phyloP scores from a whole-genome alignment of 495 filamentous ascomycete genomes.

The Alectoria sarmentosa region DNA sequence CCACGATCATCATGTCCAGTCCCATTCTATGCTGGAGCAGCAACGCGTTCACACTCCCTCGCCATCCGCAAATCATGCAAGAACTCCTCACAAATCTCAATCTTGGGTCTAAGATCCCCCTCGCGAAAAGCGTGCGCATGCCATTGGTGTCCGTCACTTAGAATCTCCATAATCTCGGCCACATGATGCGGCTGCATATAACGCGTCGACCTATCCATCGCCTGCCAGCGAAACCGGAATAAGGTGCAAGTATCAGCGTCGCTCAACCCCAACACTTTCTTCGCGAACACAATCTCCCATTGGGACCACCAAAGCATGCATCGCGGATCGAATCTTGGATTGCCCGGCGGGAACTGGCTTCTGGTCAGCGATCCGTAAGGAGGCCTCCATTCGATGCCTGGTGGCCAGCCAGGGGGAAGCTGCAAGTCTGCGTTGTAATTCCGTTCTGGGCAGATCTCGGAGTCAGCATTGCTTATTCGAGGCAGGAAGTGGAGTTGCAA shows the following conservation, averaged over 20 bases:
- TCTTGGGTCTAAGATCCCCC: not conserved
- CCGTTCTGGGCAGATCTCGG: too few relatives aligned
- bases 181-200: constrained; percentile 3
- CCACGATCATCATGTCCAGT: not conserved
- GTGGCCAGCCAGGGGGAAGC: not conserved
- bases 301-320: constrained; percentile 3
- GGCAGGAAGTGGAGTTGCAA: too few relatives aligned
- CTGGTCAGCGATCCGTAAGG: not conserved
- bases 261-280: not conserved
- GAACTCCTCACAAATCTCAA: not conserved
- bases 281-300: constrained; percentile 3
- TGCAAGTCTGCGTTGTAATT: not conserved
- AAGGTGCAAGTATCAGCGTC: not conserved
- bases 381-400: not conserved
- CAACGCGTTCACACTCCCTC: not conserved
- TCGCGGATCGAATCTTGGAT: not conserved
- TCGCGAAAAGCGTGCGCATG: not conserved
- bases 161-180: not conserved
- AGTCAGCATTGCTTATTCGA: too few relatives aligned
- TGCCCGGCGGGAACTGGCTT: not conserved
- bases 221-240: not conserved
- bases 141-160: not conserved
- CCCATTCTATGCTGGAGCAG: not conserved
- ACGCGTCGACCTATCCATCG: not conserved
- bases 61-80: not conserved